These are phyloP conservation scores for Trichophyton mentagrophytes DNA, from an alignment of 2,329 filamentous ascomycete genomes.

Conservation along the genomic window DNA sequence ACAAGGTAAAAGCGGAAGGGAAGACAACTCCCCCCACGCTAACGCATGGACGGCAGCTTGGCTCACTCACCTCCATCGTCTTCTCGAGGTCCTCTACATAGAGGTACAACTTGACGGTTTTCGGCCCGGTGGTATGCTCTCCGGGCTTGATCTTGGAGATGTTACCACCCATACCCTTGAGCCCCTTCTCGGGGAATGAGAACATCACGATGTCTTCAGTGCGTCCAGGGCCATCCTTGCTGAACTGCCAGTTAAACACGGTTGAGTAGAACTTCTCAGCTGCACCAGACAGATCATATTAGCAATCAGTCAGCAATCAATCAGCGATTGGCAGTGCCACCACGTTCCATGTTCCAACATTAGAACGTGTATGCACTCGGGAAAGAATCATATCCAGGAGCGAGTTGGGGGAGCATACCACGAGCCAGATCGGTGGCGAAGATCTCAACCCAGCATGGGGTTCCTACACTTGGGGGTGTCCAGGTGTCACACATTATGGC, in stretches of 20 bases:
- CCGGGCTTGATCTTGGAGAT: slow-evolving; percentile 13
- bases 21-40: background rate
- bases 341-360: background rate
- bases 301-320: background rate
- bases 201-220: slow-evolving; percentile 14
- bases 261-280: slow-evolving; percentile 16
- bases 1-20: background rate
- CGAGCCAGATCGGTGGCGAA: slow-evolving; percentile 6
- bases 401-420: slow-evolving; percentile 1
- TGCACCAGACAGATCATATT: background rate
- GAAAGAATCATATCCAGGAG: no score
- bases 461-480: slow-evolving; percentile 3
- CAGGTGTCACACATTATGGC: background rate
- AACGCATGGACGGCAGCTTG: background rate
- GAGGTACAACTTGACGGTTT: slow-evolving; percentile 15
- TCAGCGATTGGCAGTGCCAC: background rate
- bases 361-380: background rate
- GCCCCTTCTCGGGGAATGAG: slow-evolving; percentile 12
- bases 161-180: slow-evolving; percentile 12
- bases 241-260: slow-evolving; percentile 18
- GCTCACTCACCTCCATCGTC: slow-evolving; percentile 11
- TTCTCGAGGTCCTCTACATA: slow-evolving; percentile 15
- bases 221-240: slow-evolving; percentile 5
- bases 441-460: slow-evolving; percentile 5
- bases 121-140: slow-evolving; percentile 7